Conservation (phyloP, 2,329 filamentous ascomycete genomes). For the Knoxdaviesia proteae region DNA sequence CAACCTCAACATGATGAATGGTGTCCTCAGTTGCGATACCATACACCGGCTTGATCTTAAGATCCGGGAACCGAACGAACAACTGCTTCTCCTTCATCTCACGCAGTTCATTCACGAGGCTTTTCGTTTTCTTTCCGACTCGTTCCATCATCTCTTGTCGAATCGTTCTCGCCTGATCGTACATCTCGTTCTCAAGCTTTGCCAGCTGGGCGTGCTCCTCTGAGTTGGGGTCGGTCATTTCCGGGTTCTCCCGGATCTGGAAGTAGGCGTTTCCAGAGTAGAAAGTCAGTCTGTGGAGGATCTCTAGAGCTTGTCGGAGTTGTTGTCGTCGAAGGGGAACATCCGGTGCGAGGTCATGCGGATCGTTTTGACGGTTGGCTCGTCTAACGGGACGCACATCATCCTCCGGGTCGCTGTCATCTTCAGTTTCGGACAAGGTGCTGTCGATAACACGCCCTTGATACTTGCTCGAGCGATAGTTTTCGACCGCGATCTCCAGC, state of each 20-base stretch:
- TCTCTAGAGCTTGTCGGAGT: slow-evolving; percentile 52
- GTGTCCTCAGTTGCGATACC: slow-evolving; percentile 56
- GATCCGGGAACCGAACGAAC: slow-evolving; percentile 42
- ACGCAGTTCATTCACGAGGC: slow-evolving; percentile 41
- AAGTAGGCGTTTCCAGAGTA: slow-evolving; percentile 70
- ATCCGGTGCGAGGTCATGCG: slow-evolving; percentile 5
- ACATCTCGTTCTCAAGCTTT: slow-evolving; percentile 47
- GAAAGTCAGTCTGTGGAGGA: slow-evolving; percentile 66
- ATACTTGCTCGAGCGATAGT: neutral
- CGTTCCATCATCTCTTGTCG: slow-evolving; percentile 59
- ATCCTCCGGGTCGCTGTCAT: slow-evolving; percentile 9
- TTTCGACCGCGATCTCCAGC: slow-evolving; percentile 26
- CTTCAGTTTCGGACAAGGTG: slow-evolving; percentile 9
- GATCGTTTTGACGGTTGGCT: neutral
- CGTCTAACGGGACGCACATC: neutral
- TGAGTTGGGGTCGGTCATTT: slow-evolving; percentile 43
- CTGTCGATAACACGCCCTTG: too few relatives aligned
- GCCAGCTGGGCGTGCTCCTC: slow-evolving; percentile 47
- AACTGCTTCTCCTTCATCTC: slow-evolving; percentile 27
- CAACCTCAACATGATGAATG: slow-evolving; percentile 41
- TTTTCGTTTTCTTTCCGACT: slow-evolving; percentile 15
- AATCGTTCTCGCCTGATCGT: slow-evolving; percentile 58
- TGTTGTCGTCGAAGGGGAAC: neutral
- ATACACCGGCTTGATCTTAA: slow-evolving; percentile 25
- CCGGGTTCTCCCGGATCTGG: slow-evolving; percentile 55